Evolutionary conservation across 495 filamentous ascomycete genomes (phyloP), one percentile per base, ranked within the genome.

Genomic region (Neurospora sp.): DNA sequence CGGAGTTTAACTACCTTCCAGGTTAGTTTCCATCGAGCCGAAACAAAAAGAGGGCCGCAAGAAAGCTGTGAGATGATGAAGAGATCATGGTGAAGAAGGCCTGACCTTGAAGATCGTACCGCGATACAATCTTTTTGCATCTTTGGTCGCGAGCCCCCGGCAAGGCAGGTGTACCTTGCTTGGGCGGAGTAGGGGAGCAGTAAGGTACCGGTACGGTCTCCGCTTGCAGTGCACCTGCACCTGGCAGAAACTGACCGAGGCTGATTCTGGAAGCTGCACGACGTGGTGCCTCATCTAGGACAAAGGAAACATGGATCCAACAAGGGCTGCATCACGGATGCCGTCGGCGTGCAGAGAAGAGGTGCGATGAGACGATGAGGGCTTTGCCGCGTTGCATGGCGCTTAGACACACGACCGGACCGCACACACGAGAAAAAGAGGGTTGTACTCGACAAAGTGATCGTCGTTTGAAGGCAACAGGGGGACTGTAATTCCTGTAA

Each of bases 271-370:
- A 78, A 61, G 73, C 75, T 80, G 78, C 77, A 76, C 59, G 75
- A 71, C 72, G 71, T 72, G 73, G 61, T 74, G 78, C 77, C 77
- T 81, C 78, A 80, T 76, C 72, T 78, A 71, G 77, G 78, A 75
- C 78, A 78, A 79, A 78, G 72, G 71, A 72, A 42, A 73, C 44
- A 69, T 75, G 75, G 74, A 72, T 74, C 65, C 53, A 65, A 8
- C 27, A 65, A 65, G 14, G 53, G 31, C 22, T 37, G 53, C 53
- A 65, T 65, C 27, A 65, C 27, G 53, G 53, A 65, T 65, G 31
- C 53, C 53, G 14, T 65, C 53, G 27, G 27, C 53, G 53, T 65
- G 27, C 53, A 65, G 27, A 18, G 53, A 61, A 61, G 53, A 65
- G 53, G 53, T 65, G 8, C 14, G 27, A 65, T 35, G 53, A 59